Conservation (phyloP, 2,329 filamentous ascomycete species). For the Aspergillus hortae region DNA sequence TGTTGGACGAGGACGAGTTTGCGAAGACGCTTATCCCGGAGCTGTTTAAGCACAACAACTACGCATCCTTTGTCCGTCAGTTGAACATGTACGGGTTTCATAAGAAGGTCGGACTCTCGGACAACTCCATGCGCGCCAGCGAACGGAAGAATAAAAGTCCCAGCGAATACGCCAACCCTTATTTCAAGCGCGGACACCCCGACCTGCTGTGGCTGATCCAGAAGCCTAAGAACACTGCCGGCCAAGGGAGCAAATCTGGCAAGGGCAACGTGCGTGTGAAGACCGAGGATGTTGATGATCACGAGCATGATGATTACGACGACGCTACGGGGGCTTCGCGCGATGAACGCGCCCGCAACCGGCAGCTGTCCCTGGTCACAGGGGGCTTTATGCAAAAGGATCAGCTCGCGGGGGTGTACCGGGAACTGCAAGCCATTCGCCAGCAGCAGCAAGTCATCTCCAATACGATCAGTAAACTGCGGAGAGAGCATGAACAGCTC, state of each 20-base stretch:
- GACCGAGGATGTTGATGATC: slow-evolving; percentile 60
- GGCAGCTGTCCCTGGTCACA: slow-evolving; percentile 42
- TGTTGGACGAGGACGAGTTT: slow-evolving; percentile 91
- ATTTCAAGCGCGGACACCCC: slow-evolving; percentile 88
- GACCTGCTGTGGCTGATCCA: slow-evolving; percentile 95
- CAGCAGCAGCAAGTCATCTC: slow-evolving; percentile 85
- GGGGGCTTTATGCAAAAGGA: slow-evolving; percentile 56
- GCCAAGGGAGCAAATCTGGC: slow-evolving; percentile 51
- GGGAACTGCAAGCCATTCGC: slow-evolving; percentile 76
- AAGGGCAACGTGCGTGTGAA: slow-evolving; percentile 39
- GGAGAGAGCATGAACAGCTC: slow-evolving; percentile 81
- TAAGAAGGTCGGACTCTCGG: slow-evolving; percentile 78
- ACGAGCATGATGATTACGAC: slow-evolving; percentile 59
- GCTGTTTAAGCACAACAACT: slow-evolving; percentile 76
- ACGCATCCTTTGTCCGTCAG: slow-evolving; percentile 72
- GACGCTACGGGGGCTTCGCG: slow-evolving; percentile 33
- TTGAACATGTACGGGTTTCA: slow-evolving; percentile 65
- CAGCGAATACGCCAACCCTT: slow-evolving; percentile 96
- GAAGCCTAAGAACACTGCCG: slow-evolving; percentile 75
- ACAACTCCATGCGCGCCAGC: slow-evolving; percentile 96
- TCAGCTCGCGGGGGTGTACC: slow-evolving; percentile 72
- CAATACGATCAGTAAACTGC: slow-evolving; percentile 72
- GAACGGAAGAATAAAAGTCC: slow-evolving; percentile 97
- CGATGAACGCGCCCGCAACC: slow-evolving; percentile 33
- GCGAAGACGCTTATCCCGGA: slow-evolving; percentile 70